These are phyloP conservation scores for apple (Malus domestica) DNA, from an alignment of 306 rosid genomes.

Conservation along the genomic window DNA sequence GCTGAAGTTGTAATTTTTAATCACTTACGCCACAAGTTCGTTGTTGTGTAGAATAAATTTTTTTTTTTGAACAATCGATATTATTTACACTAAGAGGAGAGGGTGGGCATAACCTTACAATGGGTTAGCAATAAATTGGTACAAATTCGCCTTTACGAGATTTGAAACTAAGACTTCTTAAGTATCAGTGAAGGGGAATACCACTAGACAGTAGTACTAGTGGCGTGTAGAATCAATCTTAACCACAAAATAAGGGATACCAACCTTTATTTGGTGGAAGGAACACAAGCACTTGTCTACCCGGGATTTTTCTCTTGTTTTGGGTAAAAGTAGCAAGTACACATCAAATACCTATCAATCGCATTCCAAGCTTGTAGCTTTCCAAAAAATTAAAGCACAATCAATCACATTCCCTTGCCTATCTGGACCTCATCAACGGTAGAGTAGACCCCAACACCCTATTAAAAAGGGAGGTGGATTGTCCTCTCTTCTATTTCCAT, in stretches of 20 bases:
- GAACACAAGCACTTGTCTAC: not conserved
- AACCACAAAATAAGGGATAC: not conserved
- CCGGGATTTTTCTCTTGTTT: not conserved
- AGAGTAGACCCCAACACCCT: not conserved
- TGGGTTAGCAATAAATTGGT: no score
- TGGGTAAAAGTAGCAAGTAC: not conserved
- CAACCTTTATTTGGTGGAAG: not conserved
- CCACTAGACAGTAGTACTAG: no score
- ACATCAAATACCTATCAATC: not conserved
- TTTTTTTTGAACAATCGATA: no score
- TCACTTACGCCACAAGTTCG: no score
- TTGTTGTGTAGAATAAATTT: no score
- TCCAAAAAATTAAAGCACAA: not conserved
- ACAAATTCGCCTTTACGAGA: no score
- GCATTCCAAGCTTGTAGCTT: not conserved
- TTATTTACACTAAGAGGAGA: no score
- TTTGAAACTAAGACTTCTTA: no score
- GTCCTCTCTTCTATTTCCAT: no score
- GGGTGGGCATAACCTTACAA: no score
- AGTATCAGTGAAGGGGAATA: no score
- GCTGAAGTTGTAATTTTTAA: no score
- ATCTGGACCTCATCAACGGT: conserved; percentile 27
- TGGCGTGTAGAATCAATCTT: not conserved
- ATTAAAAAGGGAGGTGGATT: not conserved
- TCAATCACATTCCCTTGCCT: not conserved